Percentiles rank a stretch among this genome's conserved stretches.
These are phyloP conservation scores for Mucuna pruriens DNA, from an alignment of 306 rosid genomes.

Conservation along the genomic window DNA sequence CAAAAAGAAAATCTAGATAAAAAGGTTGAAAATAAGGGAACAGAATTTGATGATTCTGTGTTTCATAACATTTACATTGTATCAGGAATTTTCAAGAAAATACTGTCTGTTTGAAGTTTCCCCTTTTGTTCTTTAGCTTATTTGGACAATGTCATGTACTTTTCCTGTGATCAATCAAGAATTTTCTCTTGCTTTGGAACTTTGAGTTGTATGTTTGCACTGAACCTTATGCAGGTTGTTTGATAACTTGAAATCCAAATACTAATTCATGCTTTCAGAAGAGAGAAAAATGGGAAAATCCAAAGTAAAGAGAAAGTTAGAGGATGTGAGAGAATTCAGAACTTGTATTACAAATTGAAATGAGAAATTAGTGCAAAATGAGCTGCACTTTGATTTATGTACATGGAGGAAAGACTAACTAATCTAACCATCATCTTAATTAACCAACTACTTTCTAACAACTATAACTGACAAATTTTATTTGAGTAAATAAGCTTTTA, in stretches of 20 bases:
- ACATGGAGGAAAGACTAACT: too few species aligned
- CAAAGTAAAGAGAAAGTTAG: neutral
- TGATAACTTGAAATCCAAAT: neutral
- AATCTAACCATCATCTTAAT: too few species aligned
- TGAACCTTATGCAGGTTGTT: neutral
- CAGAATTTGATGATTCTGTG: neutral
- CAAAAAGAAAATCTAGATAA: neutral
- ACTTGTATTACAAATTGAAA: neutral
- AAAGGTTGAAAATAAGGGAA: neutral
- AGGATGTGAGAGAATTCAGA: neutral
- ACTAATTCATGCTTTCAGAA: neutral
- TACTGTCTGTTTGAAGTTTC: neutral
- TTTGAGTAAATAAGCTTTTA: too few species aligned
- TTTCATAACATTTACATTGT: neutral
- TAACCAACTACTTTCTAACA: too few species aligned
- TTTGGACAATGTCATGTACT: conserved; percentile 19
- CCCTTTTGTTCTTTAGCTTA: neutral
- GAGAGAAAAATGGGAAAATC: neutral
- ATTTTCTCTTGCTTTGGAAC: conserved; percentile 22
- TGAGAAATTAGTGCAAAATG: neutral
- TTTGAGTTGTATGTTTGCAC: neutral
- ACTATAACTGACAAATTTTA: too few species aligned
- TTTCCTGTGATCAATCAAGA: neutral
- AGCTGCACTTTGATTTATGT: neutral
- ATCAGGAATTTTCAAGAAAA: neutral